These are phyloP conservation scores for Aspergillus proliferans DNA, from an alignment of 2,329 filamentous ascomycete species.

Conservation along the genomic window DNA sequence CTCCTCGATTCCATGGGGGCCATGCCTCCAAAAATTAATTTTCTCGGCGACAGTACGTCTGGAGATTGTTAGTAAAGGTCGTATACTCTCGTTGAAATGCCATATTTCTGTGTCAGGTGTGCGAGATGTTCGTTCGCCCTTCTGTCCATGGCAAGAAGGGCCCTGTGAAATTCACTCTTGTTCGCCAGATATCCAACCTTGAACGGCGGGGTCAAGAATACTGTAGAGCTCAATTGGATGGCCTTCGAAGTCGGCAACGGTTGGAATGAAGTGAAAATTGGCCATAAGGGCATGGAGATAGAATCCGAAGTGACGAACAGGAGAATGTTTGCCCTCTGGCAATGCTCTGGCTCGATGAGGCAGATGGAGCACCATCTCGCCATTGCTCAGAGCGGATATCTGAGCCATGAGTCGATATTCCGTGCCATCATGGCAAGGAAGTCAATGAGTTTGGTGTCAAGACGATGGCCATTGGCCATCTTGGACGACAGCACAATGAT, in stretches of 20 bases:
- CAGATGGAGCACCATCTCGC: slow-evolving; percentile 2
- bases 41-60: slow-evolving; percentile 12
- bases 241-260: slow-evolving; percentile 16
- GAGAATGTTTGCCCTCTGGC: not conserved
- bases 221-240: slow-evolving; percentile 14
- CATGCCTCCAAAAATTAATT: slow-evolving; percentile 15
- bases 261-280: slow-evolving; percentile 10
- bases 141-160: slow-evolving; percentile 15
- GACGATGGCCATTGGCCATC: no score
- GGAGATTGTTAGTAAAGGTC: slow-evolving; percentile 1
- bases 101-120: slow-evolving; percentile 13
- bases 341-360: slow-evolving; percentile 2
- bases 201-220: slow-evolving; percentile 11
- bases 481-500: not conserved
- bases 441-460: no score
- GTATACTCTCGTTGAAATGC: slow-evolving; percentile 1
- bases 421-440: no score
- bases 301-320: slow-evolving; percentile 8
- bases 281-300: slow-evolving; percentile 9
- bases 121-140: slow-evolving; percentile 17
- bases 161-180: slow-evolving; percentile 9
- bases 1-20: slow-evolving; percentile 11
- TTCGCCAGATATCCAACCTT: slow-evolving; percentile 4
- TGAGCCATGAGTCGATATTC: slow-evolving; percentile 16
- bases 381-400: slow-evolving; percentile 1